These are phyloP conservation scores for Zopfochytrium polystomum DNA, from an alignment of 371 early-diverging fungal genomes.

Conservation along the genomic window DNA sequence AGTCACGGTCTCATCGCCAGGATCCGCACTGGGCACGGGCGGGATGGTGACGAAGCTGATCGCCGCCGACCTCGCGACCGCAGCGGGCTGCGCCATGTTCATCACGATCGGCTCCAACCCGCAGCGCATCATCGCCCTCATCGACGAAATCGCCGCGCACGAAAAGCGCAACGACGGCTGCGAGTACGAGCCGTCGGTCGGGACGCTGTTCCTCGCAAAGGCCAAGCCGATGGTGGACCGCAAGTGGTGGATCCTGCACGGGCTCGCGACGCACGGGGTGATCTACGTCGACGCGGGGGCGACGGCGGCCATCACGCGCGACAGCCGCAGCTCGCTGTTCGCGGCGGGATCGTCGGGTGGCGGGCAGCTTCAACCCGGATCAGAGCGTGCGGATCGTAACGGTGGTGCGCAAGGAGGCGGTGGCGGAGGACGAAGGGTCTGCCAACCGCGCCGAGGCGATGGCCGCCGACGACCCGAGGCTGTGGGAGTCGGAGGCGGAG, in stretches of 20 bases:
- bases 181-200: conserved; percentile 32
- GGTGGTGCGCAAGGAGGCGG: too few species aligned
- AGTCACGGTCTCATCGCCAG: conserved; percentile 77
- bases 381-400: conserved; percentile 76
- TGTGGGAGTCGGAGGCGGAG: too few species aligned
- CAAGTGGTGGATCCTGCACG: conserved; percentile 96
- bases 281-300: conserved; percentile 78
- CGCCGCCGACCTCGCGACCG: conserved; percentile 92
- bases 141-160: conserved; percentile 60
- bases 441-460: background rate
- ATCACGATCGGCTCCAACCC: conserved; percentile 81
- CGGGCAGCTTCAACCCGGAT: conserved; percentile 79
- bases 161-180: background rate
- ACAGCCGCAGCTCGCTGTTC: conserved; percentile 82
- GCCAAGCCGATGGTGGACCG: too few species aligned
- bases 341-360: conserved; percentile 80
- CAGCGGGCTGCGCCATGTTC: conserved; percentile 83
- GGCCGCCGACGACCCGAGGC: conserved; percentile 23
- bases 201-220: conserved; percentile 80
- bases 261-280: conserved; percentile 80
- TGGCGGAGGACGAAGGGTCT: too few species aligned
- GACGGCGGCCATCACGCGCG: too few species aligned
- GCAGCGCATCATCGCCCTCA: conserved; percentile 69
- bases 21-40: conserved; percentile 89
- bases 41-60: conserved; percentile 97